A percentile compares a stretch with the other conserved stretches of the same genome.
These are phyloP conservation scores for Berberis thunbergii DNA, from an alignment of 164 flowering plant species.

Conservation along the genomic window DNA sequence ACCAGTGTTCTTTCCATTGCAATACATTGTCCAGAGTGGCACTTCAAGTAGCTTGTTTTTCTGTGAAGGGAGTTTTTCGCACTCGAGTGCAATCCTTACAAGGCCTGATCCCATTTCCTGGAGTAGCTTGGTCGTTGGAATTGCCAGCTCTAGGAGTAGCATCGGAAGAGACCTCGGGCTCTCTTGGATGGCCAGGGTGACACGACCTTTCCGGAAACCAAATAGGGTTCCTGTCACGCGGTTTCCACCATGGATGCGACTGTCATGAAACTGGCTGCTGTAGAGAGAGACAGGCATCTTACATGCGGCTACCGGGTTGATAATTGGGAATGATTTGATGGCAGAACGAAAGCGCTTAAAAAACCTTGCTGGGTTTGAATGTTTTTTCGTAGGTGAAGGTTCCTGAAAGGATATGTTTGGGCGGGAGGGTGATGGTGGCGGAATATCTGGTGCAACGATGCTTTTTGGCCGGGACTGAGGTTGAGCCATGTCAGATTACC, in stretches of 20 bases:
- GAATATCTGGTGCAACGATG: slow-evolving; percentile 4
- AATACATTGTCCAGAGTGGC: slow-evolving; percentile 70
- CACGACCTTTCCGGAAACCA: slow-evolving; percentile 52
- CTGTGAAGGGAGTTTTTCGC: slow-evolving; percentile 38
- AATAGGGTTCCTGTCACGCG: slow-evolving; percentile 70
- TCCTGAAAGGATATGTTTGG: slow-evolving; percentile 30
- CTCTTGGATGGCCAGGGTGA: slow-evolving; percentile 62
- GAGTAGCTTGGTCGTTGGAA: slow-evolving; percentile 53
- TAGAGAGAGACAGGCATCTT: slow-evolving; percentile 35
- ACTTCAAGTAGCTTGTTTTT: slow-evolving; percentile 49
- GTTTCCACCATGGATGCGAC: slow-evolving; percentile 31
- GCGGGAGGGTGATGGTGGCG: slow-evolving; percentile 8
- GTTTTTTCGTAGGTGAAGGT: slow-evolving; percentile 23
- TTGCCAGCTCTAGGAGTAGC: slow-evolving; percentile 57
- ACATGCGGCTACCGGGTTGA: slow-evolving; percentile 35
- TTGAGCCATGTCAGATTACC: background rate
- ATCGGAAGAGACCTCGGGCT: slow-evolving; percentile 47
- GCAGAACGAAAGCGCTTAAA: slow-evolving; percentile 43
- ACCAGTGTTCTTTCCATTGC: slow-evolving; percentile 64
- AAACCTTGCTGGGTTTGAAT: slow-evolving; percentile 23
- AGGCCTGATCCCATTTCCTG: slow-evolving; percentile 70
- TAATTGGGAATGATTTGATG: slow-evolving; percentile 62
- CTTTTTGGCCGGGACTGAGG: background rate
- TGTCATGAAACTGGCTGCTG: slow-evolving; percentile 19
- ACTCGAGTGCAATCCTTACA: slow-evolving; percentile 69